These are phyloP conservation scores for Sugiyamaella xylanicola DNA, from an alignment of 1,139 yeast species.

Conservation along the genomic window DNA sequence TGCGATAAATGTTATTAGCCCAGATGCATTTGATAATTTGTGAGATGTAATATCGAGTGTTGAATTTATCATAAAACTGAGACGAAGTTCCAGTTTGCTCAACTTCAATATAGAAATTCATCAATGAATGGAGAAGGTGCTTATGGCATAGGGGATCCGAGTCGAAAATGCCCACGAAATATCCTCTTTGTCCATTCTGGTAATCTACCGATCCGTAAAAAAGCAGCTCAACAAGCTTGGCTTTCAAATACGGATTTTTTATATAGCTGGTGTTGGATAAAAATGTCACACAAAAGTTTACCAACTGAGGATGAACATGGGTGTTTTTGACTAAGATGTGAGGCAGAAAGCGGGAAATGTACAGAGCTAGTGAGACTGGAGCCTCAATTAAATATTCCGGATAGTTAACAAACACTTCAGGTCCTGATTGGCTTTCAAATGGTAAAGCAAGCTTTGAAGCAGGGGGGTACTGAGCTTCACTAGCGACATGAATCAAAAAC, in stretches of 20 bases:
- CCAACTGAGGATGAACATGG: slow-evolving; percentile 43
- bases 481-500: slow-evolving; percentile 70
- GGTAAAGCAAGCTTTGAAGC: slow-evolving; percentile 58
- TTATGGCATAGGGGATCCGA: slow-evolving; percentile 62
- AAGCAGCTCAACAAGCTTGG: slow-evolving; percentile 76
- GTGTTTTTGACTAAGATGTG: slow-evolving; percentile 33
- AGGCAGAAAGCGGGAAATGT: slow-evolving; percentile 53
- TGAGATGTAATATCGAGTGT: slow-evolving; percentile 83
- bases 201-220: slow-evolving; percentile 65
- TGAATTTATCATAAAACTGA: slow-evolving; percentile 95
- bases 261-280: slow-evolving; percentile 83
- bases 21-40: slow-evolving; percentile 81
- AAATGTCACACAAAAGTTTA: slow-evolving; percentile 72
- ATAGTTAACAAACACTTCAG: slow-evolving; percentile 68
- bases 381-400: slow-evolving; percentile 92
- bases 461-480: slow-evolving; percentile 69
- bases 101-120: slow-evolving; percentile 90
- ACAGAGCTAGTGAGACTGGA: slow-evolving; percentile 54
- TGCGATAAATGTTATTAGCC: slow-evolving; percentile 68
- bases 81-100: slow-evolving; percentile 96
- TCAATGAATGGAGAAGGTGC: slow-evolving; percentile 74
- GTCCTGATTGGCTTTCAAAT: slow-evolving; percentile 53
- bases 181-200: slow-evolving; percentile 63
- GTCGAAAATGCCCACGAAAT: slow-evolving; percentile 66
- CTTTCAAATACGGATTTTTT: slow-evolving; percentile 91